Evolutionary conservation across 306 rosid genomes (phyloP), one percentile per base, ranked within the genome.

Genomic region (Adenanthera pavonina): DNA sequence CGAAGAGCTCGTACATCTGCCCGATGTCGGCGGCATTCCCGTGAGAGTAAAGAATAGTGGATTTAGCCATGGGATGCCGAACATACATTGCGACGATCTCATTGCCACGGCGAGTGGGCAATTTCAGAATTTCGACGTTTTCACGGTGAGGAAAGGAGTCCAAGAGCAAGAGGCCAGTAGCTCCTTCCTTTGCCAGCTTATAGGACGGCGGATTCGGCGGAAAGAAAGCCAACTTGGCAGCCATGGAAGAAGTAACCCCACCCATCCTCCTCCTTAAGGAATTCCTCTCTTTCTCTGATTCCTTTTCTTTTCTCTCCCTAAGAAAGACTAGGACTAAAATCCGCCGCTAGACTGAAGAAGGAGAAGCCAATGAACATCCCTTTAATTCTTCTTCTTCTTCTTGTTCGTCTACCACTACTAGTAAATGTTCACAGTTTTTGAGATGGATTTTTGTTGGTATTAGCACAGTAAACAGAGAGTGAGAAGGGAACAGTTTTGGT

Each of bases 201-300:
- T 92, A 92, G n/a, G 95, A 90, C 3, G 97, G 93, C 36, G 97
- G 97, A 76, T 85, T 88, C 5, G 97, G 97, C 5, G 97, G 97
- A 72, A 89, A 92, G 84, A 92, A 92, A 1, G 94, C 97, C 59
- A 92, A 62, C 61, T 92, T 92, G 5, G 97, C 94, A 54, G 97
- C 97, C 97, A 92, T 89, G 53, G 97, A 89, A 35, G 97, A 92
- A 4, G 94, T 92, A 60, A 92, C 90, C 13, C 94, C 94, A 53
- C 97, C 97, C 97, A 92, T 87, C 19, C 19, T 43, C 30, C 36
- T 61, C 68, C 0, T 41, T 15, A 33, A 17, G 12, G 47, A 68
- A 68, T 69, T 0, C 17, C 78, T 66, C 48, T 73, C 8, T 80
- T 61, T 43, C 38, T 52, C 61, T 49, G 35, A 3, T 52, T 11